These are phyloP conservation scores for Colletotrichum trifolii DNA, from an alignment of 2,329 filamentous ascomycete genomes.

Conservation along the genomic window DNA sequence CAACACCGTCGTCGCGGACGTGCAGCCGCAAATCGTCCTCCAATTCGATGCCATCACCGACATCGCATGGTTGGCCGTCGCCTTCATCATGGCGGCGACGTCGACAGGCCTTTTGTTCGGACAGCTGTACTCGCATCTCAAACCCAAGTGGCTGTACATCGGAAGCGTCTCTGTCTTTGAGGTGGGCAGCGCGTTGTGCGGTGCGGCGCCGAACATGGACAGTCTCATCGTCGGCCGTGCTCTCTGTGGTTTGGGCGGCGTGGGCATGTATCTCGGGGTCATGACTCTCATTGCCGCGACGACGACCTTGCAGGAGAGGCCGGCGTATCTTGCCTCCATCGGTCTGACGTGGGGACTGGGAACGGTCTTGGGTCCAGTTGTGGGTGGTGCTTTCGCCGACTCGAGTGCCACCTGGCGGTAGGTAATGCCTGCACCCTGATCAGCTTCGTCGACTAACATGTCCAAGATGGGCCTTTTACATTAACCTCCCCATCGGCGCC, in stretches of 20 bases:
- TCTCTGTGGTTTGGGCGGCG: conserved; percentile 53
- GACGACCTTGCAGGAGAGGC: conserved; percentile 31
- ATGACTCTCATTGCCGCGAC: conserved; percentile 27
- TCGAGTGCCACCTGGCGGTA: conserved; percentile 51
- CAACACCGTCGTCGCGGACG: conserved; percentile 58
- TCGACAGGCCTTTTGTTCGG: conserved; percentile 26
- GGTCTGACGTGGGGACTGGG: conserved; percentile 56
- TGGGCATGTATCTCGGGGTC: conserved; percentile 32
- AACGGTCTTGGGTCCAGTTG: conserved; percentile 51
- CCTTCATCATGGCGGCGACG: conserved; percentile 41
- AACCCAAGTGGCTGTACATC: conserved; percentile 47
- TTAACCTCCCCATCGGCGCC: conserved; percentile 62
- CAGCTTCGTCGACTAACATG: background rate
- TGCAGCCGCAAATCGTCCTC: conserved; percentile 52
- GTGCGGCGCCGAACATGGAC: conserved; percentile 52
- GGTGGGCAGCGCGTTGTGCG: conserved; percentile 52
- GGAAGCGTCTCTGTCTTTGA: conserved; percentile 48
- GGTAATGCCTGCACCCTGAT: background rate
- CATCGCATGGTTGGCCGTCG: conserved; percentile 51
- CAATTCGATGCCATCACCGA: conserved; percentile 49
- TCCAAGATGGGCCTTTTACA: conserved; percentile 56
- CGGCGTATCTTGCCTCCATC: conserved; percentile 37
- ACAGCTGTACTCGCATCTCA: conserved; percentile 47
- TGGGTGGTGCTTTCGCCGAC: conserved; percentile 57
- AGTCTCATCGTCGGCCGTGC: conserved; percentile 57